Percentiles rank a stretch among this genome's conserved stretches.
Conservation (phyloP, 2,329 filamentous ascomycete genomes). For the Fonsecaea erecta region DNA sequence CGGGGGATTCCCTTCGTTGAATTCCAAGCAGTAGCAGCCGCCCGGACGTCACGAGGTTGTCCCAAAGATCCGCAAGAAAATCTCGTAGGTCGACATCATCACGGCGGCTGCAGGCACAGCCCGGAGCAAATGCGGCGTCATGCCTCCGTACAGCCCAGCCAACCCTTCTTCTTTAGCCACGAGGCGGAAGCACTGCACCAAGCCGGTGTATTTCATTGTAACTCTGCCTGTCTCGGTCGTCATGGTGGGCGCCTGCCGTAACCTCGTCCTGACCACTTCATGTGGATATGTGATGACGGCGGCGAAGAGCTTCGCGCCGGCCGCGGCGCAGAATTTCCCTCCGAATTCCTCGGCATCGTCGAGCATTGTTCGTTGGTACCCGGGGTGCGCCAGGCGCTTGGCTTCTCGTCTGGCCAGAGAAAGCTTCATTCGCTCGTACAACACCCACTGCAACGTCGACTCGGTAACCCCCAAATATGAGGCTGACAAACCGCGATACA, state of each 20-base stretch:
- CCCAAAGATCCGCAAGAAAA: not conserved
- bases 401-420: conserved; percentile 68
- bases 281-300: conserved; percentile 88
- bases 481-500: conserved; percentile 90
- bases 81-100: conserved; percentile 57
- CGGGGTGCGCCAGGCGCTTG: conserved; percentile 59
- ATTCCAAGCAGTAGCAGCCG: not conserved
- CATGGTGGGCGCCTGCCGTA: conserved; percentile 86
- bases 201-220: conserved; percentile 81
- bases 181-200: conserved; percentile 84
- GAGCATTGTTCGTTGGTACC: conserved; percentile 69
- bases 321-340: conserved; percentile 78
- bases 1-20: not conserved
- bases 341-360: conserved; percentile 78
- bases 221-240: conserved; percentile 66
- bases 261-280: conserved; percentile 82
- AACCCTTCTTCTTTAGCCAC: conserved; percentile 89
- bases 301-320: conserved; percentile 82
- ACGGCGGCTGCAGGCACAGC: conserved; percentile 92
- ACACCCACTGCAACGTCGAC: conserved; percentile 87
- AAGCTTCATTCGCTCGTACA: conserved; percentile 91
- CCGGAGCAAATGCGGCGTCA: conserved; percentile 88
- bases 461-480: conserved; percentile 91
- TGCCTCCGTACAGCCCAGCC: conserved; percentile 81
- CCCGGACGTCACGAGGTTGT: not conserved